These are phyloP conservation scores for Neopestalotiopsis rosae DNA, from an alignment of 2,329 filamentous ascomycete genomes.

Conservation along the genomic window DNA sequence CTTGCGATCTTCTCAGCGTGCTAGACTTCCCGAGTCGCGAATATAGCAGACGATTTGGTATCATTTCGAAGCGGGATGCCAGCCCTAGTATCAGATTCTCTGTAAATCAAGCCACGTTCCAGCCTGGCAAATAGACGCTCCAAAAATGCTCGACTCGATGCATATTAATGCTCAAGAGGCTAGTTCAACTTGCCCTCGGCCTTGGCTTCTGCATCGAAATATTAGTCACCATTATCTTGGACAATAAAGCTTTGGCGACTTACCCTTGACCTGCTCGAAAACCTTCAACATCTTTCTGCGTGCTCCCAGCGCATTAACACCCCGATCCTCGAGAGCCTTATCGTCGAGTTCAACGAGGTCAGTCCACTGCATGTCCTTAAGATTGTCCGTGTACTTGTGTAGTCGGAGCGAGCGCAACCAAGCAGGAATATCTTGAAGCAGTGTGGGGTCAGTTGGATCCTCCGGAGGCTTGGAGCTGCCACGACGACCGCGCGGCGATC, in stretches of 20 bases:
- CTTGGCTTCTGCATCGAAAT: constrained; percentile 64
- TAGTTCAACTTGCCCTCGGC: constrained; percentile 72
- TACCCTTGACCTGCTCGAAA: constrained; percentile 92
- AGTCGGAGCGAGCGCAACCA: constrained; percentile 94
- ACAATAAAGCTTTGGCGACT: constrained; percentile 24
- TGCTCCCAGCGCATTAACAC: constrained; percentile 93
- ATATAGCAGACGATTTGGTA: constrained; percentile 8
- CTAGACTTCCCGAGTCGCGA: constrained; percentile 13
- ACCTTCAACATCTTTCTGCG: constrained; percentile 99
- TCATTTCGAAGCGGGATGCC: constrained; percentile 5
- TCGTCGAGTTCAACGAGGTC: constrained; percentile 93
- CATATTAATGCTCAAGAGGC: constrained; percentile 27
- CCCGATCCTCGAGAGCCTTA: constrained; percentile 87
- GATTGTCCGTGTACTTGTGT: constrained; percentile 98
- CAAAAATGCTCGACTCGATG: constrained; percentile 17
- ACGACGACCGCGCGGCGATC: constrained; percentile 88
- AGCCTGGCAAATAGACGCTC: constrained; percentile 16
- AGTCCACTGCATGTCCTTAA: constrained; percentile 97
- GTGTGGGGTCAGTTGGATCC: constrained; percentile 88
- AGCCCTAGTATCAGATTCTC: constrained; percentile 12
- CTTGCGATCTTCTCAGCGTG: not conserved
- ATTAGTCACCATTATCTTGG: constrained; percentile 33
- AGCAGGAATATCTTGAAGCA: constrained; percentile 93
- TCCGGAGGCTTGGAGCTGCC: constrained; percentile 98
- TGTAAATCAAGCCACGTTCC: constrained; percentile 13